phyloP scores from a whole-genome alignment of 2,329 filamentous ascomycete genomes.

The Neonectria magnoliae region DNA sequence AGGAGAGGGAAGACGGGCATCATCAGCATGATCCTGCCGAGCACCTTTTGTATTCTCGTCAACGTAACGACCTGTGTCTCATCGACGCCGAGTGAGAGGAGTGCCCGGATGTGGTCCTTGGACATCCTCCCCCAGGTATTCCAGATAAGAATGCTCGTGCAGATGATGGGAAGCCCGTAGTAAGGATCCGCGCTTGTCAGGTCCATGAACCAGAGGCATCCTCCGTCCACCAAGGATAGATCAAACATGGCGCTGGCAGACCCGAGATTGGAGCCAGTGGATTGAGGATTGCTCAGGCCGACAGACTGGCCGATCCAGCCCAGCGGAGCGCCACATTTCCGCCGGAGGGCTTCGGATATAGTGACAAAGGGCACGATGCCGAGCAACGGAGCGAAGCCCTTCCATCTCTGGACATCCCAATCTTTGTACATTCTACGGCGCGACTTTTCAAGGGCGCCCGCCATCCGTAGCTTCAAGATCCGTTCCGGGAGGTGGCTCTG shows the following conservation, averaged over 20 bases:
- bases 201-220: conserved; percentile 66
- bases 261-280: conserved; percentile 37
- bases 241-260: conserved; percentile 45
- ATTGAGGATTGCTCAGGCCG: conserved; percentile 40
- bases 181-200: conserved; percentile 63
- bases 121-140: conserved; percentile 45
- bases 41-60: conserved; percentile 37
- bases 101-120: conserved; percentile 39
- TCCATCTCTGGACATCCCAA: conserved; percentile 60
- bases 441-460: conserved; percentile 43
- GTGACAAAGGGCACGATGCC: conserved; percentile 61
- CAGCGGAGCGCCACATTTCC: conserved; percentile 52
- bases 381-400: conserved; percentile 51
- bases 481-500: conserved; percentile 28
- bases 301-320: conserved; percentile 45
- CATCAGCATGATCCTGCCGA: conserved; percentile 47
- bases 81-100: conserved; percentile 37
- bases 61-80: conserved; percentile 29
- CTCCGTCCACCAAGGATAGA: conserved; percentile 57
- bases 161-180: conserved; percentile 56
- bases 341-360: conserved; percentile 60
- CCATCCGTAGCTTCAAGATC: conserved; percentile 37
- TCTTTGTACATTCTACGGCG: conserved; percentile 48
- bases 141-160: conserved; percentile 43
- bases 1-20: conserved; percentile 49